These are phyloP conservation scores for Umbelopsis isabellina DNA, from an alignment of 192 early-diverging fungal genomes.

Conservation along the genomic window DNA sequence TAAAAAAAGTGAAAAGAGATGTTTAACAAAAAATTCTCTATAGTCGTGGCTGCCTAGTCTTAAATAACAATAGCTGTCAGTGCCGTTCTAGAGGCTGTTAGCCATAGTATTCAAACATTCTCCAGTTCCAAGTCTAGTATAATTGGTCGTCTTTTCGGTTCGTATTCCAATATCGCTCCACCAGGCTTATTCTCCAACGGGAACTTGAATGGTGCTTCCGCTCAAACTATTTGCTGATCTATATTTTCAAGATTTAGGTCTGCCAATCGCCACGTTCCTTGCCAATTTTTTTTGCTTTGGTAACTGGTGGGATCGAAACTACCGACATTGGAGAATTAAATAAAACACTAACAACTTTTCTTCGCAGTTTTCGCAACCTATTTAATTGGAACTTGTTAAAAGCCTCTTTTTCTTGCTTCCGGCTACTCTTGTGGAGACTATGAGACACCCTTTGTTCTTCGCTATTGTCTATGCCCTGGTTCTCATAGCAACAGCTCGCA, in stretches of 20 bases:
- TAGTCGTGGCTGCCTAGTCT: too few relatives aligned
- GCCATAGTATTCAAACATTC: neutral
- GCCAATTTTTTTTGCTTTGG: slow-evolving; percentile 10
- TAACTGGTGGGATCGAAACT: slow-evolving; percentile 11
- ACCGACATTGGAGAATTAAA: slow-evolving; percentile 16
- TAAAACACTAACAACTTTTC: neutral
- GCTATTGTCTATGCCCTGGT: neutral
- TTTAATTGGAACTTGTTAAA: neutral
- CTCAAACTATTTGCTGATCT: neutral
- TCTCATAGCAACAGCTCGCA: neutral
- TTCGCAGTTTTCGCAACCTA: neutral
- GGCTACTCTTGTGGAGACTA: slow-evolving; percentile 12
- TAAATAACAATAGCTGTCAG: neutral
- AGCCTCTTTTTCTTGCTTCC: neutral
- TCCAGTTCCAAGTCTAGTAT: slow-evolving; percentile 9
- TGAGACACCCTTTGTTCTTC: slow-evolving; percentile 1
- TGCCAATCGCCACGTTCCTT: slow-evolving; percentile 20
- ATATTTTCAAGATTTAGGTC: neutral
- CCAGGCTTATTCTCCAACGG: slow-evolving; percentile 12
- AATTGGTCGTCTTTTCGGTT: slow-evolving; percentile 4
- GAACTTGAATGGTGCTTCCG: slow-evolving; percentile 9
- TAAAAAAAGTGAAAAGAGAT: too few relatives aligned
- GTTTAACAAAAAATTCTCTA: too few relatives aligned
- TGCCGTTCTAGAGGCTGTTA: neutral
- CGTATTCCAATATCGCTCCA: slow-evolving; percentile 11